Conservation (phyloP, 164 flowering plant genomes). For the Annona cherimola region DNA sequence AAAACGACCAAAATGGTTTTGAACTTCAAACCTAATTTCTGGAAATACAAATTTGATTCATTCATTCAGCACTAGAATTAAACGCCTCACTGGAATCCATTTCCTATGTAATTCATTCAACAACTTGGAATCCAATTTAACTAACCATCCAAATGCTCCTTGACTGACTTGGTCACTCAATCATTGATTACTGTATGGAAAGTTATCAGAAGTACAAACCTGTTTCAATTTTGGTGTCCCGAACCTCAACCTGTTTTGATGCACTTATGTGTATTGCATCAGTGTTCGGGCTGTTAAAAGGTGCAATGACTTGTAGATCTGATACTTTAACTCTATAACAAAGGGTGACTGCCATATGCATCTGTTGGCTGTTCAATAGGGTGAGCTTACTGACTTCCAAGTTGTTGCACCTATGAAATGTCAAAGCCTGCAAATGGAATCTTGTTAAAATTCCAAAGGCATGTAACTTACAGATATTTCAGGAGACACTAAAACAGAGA, state of each 20-base stretch:
- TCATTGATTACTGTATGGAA: background rate
- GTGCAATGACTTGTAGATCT: slow-evolving; percentile 52
- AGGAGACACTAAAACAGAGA: background rate
- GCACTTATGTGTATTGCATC: slow-evolving; percentile 90
- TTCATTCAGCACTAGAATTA: too few species aligned
- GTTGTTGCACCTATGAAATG: slow-evolving; percentile 73
- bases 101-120: too few species aligned
- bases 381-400: slow-evolving; percentile 46
- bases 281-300: slow-evolving; percentile 79
- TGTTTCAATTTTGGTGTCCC: slow-evolving; percentile 49
- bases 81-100: too few species aligned
- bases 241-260: slow-evolving; percentile 50
- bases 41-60: too few species aligned
- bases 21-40: background rate
- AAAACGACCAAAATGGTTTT: background rate
- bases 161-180: background rate
- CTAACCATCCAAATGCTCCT: background rate
- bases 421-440: slow-evolving; percentile 59
- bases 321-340: slow-evolving; percentile 51
- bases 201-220: slow-evolving; percentile 32
- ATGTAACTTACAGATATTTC: background rate
- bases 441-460: background rate
- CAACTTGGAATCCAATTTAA: background rate
- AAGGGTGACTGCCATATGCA: slow-evolving; percentile 75
- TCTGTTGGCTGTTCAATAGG: slow-evolving; percentile 68